A percentile compares a stretch with the other conserved stretches of the same genome.
Evolutionary conservation across 2,329 filamentous ascomycete genomes (phyloP).

Genomic region (Alternaria infectoria): DNA sequence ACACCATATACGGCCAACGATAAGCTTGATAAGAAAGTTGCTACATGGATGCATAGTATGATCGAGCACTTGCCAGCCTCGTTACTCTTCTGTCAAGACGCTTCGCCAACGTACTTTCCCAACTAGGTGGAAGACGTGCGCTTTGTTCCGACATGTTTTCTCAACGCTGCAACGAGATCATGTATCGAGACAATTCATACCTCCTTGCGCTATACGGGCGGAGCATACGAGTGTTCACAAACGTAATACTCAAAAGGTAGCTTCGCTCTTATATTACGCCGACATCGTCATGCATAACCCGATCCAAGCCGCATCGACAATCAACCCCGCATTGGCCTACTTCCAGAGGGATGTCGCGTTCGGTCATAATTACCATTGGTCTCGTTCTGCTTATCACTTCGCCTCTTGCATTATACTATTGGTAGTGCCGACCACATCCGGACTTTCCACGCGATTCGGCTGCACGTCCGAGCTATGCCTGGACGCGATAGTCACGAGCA

Average conservation of each 20-base stretch:
- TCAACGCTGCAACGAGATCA: background rate
- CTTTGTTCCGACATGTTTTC: conserved; percentile 33
- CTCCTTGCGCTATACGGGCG: background rate
- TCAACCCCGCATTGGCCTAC: conserved; percentile 19
- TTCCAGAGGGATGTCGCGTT: conserved; percentile 3
- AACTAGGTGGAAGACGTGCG: conserved; percentile 38
- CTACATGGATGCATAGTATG: conserved; percentile 9
- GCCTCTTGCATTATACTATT: conserved; percentile 1
- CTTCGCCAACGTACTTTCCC: conserved; percentile 34
- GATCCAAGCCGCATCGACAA: conserved; percentile 13
- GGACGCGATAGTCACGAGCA: conserved; percentile 30
- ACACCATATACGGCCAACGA: conserved; percentile 37
- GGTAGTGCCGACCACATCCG: background rate
- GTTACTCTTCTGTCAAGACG: conserved; percentile 36
- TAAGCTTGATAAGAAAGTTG: conserved; percentile 25
- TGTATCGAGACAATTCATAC: background rate
- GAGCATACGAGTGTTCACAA: background rate
- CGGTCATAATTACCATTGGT: conserved; percentile 1
- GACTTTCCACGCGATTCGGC: conserved; percentile 23
- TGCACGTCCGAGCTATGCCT: conserved; percentile 22
- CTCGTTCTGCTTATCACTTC: conserved; percentile 13
- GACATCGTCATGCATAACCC: conserved; percentile 14
- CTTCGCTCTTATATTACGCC: background rate
- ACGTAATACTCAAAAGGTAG: background rate
- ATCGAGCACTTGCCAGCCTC: conserved; percentile 11